Evolutionary conservation across 2,329 filamentous ascomycete species (phyloP).

Genomic region (Ophiostoma quercus): DNA sequence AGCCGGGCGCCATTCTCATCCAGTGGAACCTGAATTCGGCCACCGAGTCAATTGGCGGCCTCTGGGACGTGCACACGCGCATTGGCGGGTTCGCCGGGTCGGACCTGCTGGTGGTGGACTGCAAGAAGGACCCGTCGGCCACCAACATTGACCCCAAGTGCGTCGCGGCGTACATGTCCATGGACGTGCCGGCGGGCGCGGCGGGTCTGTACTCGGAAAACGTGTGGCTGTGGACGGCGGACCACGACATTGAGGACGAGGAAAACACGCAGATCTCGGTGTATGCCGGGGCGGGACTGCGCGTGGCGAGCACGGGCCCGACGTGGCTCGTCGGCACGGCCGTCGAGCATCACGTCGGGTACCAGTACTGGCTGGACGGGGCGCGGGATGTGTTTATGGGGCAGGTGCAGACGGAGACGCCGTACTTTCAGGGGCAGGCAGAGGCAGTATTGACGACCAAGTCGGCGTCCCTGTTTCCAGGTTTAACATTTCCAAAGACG

Average conservation of each 20-base stretch:
- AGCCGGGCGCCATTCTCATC: slow-evolving; percentile 63
- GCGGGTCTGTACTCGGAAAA: slow-evolving; percentile 46
- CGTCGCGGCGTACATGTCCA: slow-evolving; percentile 53
- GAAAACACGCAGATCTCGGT: slow-evolving; percentile 21
- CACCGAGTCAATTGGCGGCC: slow-evolving; percentile 38
- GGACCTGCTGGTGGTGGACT: slow-evolving; percentile 56
- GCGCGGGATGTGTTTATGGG: slow-evolving; percentile 59
- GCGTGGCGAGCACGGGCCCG: slow-evolving; percentile 28
- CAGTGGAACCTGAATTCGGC: slow-evolving; percentile 61
- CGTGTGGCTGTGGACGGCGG: slow-evolving; percentile 61
- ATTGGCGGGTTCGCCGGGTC: slow-evolving; percentile 67
- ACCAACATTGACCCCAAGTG: slow-evolving; percentile 46
- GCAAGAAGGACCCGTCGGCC: slow-evolving; percentile 44
- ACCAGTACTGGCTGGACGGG: slow-evolving; percentile 61
- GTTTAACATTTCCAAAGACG: slow-evolving; percentile 37
- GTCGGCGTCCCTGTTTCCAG: slow-evolving; percentile 60
- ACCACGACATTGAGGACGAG: slow-evolving; percentile 42
- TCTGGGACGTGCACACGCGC: slow-evolving; percentile 59
- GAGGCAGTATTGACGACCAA: slow-evolving; percentile 38
- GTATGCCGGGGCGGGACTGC: slow-evolving; percentile 16
- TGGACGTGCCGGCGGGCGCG: slow-evolving; percentile 41
- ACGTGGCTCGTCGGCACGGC: slow-evolving; percentile 58
- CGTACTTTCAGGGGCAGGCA: slow-evolving; percentile 58
- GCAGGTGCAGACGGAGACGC: slow-evolving; percentile 63
- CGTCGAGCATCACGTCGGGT: slow-evolving; percentile 61